Conservation (phyloP, 768 basidiomycete species). For the Auriscalpium orientale region DNA sequence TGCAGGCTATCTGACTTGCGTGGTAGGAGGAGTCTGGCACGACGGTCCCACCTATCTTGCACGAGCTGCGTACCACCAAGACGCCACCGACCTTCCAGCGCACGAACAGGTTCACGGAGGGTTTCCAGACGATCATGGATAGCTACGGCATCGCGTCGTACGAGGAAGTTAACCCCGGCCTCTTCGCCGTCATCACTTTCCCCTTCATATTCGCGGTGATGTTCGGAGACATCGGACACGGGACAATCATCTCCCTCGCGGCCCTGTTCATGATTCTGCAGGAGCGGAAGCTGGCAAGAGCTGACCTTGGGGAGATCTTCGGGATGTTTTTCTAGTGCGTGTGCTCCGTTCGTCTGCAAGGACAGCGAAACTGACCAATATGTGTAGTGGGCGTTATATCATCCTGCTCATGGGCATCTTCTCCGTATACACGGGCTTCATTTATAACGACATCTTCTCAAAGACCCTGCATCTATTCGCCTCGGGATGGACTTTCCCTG, state of each 20-base stretch:
- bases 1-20: not conserved
- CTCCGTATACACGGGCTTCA: conserved; percentile 91
- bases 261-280: conserved; percentile 79
- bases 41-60: conserved; percentile 83
- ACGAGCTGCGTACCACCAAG: conserved; percentile 83
- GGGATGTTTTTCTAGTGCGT: conserved; percentile 91
- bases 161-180: conserved; percentile 94
- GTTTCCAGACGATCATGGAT: conserved; percentile 98
- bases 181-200: conserved; percentile 89
- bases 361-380: conserved; percentile 16
- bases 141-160: conserved; percentile 92
- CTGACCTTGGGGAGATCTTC: conserved; percentile 74
- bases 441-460: conserved; percentile 99
- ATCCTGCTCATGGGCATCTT: conserved; percentile 97
- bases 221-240: conserved; percentile 99
- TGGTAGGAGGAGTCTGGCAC: conserved; percentile 85
- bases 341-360: not conserved
- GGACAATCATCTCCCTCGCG: conserved; percentile 67
- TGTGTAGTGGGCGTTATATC: conserved; percentile 87
- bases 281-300: conserved; percentile 74
- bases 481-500: conserved; percentile 81
- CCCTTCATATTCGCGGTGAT: conserved; percentile 99
- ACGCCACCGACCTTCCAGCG: conserved; percentile 93
- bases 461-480: conserved; percentile 81
- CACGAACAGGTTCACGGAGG: conserved; percentile 94